Evolutionary conservation across 176 grass and related monocot genomes (phyloP), one percentile per base, ranked within the genome.

Genomic region (Echinochloa phyllopogon): DNA sequence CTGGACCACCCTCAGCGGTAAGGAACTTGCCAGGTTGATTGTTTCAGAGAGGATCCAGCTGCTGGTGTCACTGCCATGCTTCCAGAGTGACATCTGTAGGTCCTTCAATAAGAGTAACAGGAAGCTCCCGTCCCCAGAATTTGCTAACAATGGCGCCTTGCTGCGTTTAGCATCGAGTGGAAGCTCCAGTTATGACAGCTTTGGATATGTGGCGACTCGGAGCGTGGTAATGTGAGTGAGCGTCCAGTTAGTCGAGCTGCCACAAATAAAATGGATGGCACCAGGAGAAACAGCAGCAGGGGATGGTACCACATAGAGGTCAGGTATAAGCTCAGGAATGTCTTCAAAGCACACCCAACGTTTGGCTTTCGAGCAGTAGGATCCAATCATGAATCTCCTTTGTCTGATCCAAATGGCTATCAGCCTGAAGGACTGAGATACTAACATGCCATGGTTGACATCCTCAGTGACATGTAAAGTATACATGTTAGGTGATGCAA

Each of bases 401-500:
- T 20, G 8, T 20, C 1, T n/a, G 45, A 86, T 14, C 55, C 33
- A 64, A 73, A 72, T 73, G 76, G 16, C 6, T 10, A 72, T n/a
- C 55, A 86, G 43, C 15, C 16, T 65, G 75, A 79, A 79, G 75
- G 75, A 79, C 24, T 51, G 84, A 21, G 65, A 62, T 39, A 12
- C 40, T 1, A 33, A 21, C n/a, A 56, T n/a, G 23, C 50, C 38
- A 10, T 10, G 6, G 42, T 13, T 17, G 43, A 78, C 41, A 9
- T 79, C 52, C 21, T 86, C 45, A 33, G 53, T 51, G 43, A 72
- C 55, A 62, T 62, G 56, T 56, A 79, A 63, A 5, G 16, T 36
- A 27, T 79, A 79, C 51, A 62, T 14, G 15, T 72, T 5, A 6
- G 75, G 53, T 25, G 21, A 6, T 20, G 11, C 9, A 4, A 9